Base-by-base conservation (phyloP, 768 basidiomycete species). In the Lactifluus volemus region DNA sequence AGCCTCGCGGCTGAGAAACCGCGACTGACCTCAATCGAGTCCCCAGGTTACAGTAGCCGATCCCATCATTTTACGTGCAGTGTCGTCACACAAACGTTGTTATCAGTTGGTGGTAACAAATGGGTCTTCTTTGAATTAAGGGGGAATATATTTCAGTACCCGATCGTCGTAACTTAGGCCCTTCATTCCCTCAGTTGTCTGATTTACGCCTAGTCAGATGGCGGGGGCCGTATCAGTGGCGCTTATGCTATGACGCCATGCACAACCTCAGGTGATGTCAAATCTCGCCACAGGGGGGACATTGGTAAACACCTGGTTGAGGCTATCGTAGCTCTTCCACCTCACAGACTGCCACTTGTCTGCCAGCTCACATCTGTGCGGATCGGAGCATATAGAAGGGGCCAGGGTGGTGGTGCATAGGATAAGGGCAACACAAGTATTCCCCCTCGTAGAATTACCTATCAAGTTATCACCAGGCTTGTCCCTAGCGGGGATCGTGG, bases 141-240 rank as follows among this genome's bases (percentile, higher is more conserved):
- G 34, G 32, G n/a, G 30, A 2, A 25, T 25, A 34, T n/a, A 29
- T 25, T 41, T 21, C 41, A 29, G 25, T 25, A 53, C 29, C 8
- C 44, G 54, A 55, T 55, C 54, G 14, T 11, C 15, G 7, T 25
- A 25, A 25, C 39, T 3, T 44, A 17, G 12, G 21, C 7, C 32
- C 54, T 39, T 55, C 42, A 5, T 44, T 21, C 15, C 48, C 49
- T 21, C 44, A 56, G 44, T 2, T 34, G 29, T 47, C 60, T 45
- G 44, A 30, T 56, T 61, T 21, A 21, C 17, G 53, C 11, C 19
- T 36, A 39, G 41, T 12, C 9, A 8, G 44, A 10, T 17, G 32
- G 14, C 8, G 9, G 9, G 41, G n/a, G 38, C 47, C 59, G 34
- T 15, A 56, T 61, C 60, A 45, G 60, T 56, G 60, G 55, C 55